Evolutionary conservation across 345 rosid species (phyloP), one percentile per base, ranked within the genome.

Genomic region (Eucalyptus polybractea): DNA sequence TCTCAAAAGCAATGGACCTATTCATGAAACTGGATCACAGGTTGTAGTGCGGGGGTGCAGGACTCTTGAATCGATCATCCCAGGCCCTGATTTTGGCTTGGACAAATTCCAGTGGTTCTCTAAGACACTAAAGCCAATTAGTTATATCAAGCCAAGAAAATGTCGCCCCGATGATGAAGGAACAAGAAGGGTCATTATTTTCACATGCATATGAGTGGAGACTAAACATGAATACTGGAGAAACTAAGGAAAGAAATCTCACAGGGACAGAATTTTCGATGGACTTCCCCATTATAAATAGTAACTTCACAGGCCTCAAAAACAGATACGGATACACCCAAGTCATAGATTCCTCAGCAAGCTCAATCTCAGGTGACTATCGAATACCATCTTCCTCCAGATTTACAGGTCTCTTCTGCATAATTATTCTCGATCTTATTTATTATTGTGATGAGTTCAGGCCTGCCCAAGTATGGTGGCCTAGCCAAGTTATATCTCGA

Each of bases 201-300:
- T 72, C 88, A 50, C 91, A 90, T 19, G 89, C 91, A 51, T 89
- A 93, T 27, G 94, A 94, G 65, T 93, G 95, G 95, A 90, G 93
- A 86, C 69, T 94, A 87, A 93, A 92, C 87, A 88, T 89, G 89
- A 12, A 33, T 67, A 91, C 91, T 4, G 92, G 93, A 76, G 89
- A 90, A 44, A 88, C 91, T 44, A 90, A 87, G 50, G 96, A 93
- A 86, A 83, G 87, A n/a, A 86, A 92, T 67, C 92, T 94, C 10
- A 72, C 91, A 5, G 92, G 91, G 40, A 89, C 88, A 5, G 49
- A 92, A 10, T 90, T 67, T 80, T 90, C 93, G 19, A 88, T 90
- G 93, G 94, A 94, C 45, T 94, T 94, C 89, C 96, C 95, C 19
- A 50, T 92, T 88, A 92, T 94, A 50, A 93, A 94, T 58, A 87